Base-by-base conservation (phyloP, 352 stramenopile genomes). In the Phytopythium aichiense region DNA sequence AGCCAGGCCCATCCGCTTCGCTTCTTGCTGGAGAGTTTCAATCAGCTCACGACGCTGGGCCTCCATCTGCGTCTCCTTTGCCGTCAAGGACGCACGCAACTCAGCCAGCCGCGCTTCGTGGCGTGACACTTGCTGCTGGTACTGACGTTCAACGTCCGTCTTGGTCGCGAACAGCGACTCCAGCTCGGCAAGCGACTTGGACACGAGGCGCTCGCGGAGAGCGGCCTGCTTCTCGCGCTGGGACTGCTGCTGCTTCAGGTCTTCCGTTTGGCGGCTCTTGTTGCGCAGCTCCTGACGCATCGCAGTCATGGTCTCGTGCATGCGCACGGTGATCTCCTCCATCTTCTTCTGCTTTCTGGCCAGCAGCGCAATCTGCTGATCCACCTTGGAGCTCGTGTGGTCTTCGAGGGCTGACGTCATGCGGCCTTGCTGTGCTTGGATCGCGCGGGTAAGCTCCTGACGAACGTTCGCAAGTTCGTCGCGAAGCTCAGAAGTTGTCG, bases 261-360 rank as follows among this genome's bases (percentile, higher is more conserved):
- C 74, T 16, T 73, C 69, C 28, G 72, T 64, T 25, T 77, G 61
- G 50, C 54, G 61, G 56, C 61, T 68, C 18, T 81, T 65, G 7
- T 66, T 68, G 12, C 72, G 59, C 3, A 73, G 38, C 13, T 89
- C 74, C 43, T 71, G 59, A 42, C 79, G 78, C 43, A 88, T 51
- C 42, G 77, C 74, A 3, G 31, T 63, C 23, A 89, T 62, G 8
- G 67, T 71, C 15, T 80, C 74, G 13, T 87, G 68, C 22, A 89
- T 56, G 2, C 54, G 57, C n/a, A 73, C 74, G 2, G 60, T 73
- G 20, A 71, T 56, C 13, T 88, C 82, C 33, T 89, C 81, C 1
- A 81, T 60, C 51, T 79, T 84, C 62, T 85, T 86, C 58, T 80
- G 74, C 56, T 82, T 87, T 42, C 82, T 87, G 18, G 73, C 69